Percentiles rank a stretch among this genome's conserved stretches.
Conservation (phyloP, 495 filamentous ascomycete species). For the Aspergillus saccharolyticus region DNA sequence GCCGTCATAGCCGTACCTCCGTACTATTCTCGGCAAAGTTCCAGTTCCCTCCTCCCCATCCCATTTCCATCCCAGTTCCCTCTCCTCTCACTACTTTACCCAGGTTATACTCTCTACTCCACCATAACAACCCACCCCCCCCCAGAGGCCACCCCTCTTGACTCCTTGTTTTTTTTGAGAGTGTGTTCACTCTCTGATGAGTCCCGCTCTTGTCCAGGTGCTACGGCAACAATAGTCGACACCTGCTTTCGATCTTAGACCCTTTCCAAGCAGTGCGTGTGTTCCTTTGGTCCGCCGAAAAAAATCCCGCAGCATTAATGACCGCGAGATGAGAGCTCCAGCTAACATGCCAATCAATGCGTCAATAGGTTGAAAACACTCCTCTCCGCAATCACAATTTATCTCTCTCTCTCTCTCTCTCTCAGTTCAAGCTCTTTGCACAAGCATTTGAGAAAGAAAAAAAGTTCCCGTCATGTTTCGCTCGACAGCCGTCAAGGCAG, state of each 20-base stretch:
- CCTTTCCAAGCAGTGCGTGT: slow-evolving; percentile 16
- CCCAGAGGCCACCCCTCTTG: slow-evolving; percentile 1
- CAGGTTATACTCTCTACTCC: slow-evolving; percentile 5
- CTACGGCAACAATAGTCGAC: slow-evolving; percentile 45
- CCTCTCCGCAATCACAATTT: not conserved
- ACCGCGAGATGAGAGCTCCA: not conserved
- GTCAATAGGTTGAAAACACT: not conserved
- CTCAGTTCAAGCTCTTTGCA: slow-evolving; percentile 8
- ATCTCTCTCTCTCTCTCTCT: not conserved
- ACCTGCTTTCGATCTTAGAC: slow-evolving; percentile 32
- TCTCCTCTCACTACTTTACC: slow-evolving; percentile 9
- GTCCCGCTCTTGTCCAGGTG: slow-evolving; percentile 41
- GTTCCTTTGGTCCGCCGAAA: slow-evolving; percentile 34
- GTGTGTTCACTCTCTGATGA: slow-evolving; percentile 44
- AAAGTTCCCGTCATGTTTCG: slow-evolving; percentile 43
- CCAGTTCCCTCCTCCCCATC: slow-evolving; percentile 2
- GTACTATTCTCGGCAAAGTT: slow-evolving; percentile 12
- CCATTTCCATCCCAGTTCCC: slow-evolving; percentile 14
- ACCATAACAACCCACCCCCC: not conserved
- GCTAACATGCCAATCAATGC: slow-evolving; percentile 13
- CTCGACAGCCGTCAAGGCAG: slow-evolving; percentile 41
- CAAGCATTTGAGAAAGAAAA: slow-evolving; percentile 25
- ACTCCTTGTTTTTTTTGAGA: slow-evolving; percentile 20
- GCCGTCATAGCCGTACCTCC: slow-evolving; percentile 24
- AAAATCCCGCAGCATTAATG: slow-evolving; percentile 22